phyloP scores from a whole-genome alignment of 106 monocot genomes.

The Triglochin maritima region DNA sequence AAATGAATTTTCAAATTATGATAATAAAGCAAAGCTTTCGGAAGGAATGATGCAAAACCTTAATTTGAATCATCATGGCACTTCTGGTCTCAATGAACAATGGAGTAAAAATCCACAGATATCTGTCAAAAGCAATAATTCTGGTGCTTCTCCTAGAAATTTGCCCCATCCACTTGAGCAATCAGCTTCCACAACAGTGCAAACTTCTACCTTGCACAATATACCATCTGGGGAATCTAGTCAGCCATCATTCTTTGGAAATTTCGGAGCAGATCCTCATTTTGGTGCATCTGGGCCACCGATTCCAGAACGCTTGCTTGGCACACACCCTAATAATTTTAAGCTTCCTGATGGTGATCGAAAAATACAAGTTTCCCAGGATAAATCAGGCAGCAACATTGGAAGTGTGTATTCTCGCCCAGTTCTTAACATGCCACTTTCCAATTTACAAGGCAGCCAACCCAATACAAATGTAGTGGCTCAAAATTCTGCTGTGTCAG shows the following conservation, averaged over 20 bases:
- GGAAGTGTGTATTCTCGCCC: too few relatives aligned
- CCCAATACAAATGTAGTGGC: too few relatives aligned
- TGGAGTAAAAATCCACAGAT: neutral
- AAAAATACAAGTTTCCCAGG: neutral
- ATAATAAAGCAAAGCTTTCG: neutral
- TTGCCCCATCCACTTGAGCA: too few relatives aligned
- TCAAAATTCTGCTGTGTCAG: too few relatives aligned
- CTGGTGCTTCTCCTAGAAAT: neutral
- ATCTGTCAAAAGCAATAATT: neutral
- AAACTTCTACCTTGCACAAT: neutral
- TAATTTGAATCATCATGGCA: neutral
- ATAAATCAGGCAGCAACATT: neutral
- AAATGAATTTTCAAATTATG: neutral
- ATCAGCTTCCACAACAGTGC: too few relatives aligned
- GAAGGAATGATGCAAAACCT: neutral
- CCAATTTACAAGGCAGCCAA: too few relatives aligned
- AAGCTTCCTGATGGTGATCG: neutral
- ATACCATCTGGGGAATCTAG: neutral
- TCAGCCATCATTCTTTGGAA: neutral
- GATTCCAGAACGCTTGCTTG: too few relatives aligned
- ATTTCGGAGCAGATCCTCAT: neutral
- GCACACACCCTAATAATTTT: too few relatives aligned
- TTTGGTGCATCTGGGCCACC: too few relatives aligned
- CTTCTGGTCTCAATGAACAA: neutral
- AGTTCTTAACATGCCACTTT: too few relatives aligned